A percentile compares a stretch with the other conserved stretches of the same genome.
Conservation (phyloP, 1,284 basidiomycete species). For the Amylostereum areolatum region DNA sequence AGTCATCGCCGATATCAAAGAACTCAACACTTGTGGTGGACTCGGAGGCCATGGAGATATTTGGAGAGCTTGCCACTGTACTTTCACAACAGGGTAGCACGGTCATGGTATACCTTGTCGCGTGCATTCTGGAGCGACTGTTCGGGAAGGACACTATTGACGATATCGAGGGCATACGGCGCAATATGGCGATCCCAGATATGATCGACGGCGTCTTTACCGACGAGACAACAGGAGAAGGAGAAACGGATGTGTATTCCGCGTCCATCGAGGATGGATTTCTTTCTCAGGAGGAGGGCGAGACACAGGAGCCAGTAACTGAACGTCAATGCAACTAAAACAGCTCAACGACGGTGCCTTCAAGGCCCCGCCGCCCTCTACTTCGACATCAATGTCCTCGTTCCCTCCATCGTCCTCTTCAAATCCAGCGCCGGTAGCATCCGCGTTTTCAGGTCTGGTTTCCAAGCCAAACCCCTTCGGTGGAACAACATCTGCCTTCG, state of each 20-base stretch:
- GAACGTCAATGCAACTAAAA: no score
- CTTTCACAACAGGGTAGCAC: conserved; percentile 52
- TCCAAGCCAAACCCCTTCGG: conserved; percentile 22
- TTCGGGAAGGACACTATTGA: conserved; percentile 72
- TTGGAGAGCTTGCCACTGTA: conserved; percentile 48
- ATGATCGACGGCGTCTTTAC: conserved; percentile 73
- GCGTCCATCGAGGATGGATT: background rate
- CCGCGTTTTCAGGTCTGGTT: conserved; percentile 29
- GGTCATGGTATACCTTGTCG: conserved; percentile 71
- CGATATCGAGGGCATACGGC: conserved; percentile 70
- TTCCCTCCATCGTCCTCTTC: conserved; percentile 8
- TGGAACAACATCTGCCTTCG: conserved; percentile 18
- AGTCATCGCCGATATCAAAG: conserved; percentile 74
- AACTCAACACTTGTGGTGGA: conserved; percentile 53
- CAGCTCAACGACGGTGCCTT: background rate
- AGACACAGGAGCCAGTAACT: background rate
- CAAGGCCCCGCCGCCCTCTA: background rate
- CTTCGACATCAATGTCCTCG: conserved; percentile 9
- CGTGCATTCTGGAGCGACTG: conserved; percentile 65
- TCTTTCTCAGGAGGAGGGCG: background rate
- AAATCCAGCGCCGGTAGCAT: background rate
- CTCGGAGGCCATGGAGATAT: conserved; percentile 60
- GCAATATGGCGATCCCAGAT: conserved; percentile 53
- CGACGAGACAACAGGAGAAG: conserved; percentile 4
- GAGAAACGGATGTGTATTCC: background rate